A percentile compares a stretch with the other conserved stretches of the same genome.
phyloP scores from a whole-genome alignment of 2,329 filamentous ascomycete species.

The Drechslerella stenobrocha region DNA sequence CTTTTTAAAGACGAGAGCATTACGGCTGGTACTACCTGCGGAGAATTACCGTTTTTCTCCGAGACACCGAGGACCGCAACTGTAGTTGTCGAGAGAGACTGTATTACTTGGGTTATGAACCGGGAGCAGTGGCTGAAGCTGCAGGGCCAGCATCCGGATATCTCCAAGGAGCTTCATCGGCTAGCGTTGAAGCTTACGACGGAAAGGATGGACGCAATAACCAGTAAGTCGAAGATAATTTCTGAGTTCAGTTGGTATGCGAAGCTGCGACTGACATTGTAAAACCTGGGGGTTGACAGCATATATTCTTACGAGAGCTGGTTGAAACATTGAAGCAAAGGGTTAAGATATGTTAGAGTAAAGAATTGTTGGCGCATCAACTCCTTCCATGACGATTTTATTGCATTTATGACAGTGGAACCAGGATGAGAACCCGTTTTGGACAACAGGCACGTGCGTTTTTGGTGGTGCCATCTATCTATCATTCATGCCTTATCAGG shows the following conservation, averaged over 20 bases:
- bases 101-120: constrained; percentile 80
- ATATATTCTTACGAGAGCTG: constrained; percentile 52
- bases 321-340: constrained; percentile 36
- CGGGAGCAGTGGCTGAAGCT: constrained; percentile 71
- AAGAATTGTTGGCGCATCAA: too few species aligned
- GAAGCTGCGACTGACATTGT: background rate
- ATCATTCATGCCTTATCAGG: background rate
- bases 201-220: constrained; percentile 81
- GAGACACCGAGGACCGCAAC: constrained; percentile 86
- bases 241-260: background rate
- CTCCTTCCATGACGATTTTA: too few species aligned
- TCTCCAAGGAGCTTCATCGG: constrained; percentile 80
- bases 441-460: constrained; percentile 37
- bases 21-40: constrained; percentile 72
- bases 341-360: background rate
- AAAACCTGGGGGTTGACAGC: background rate
- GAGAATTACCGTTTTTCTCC: constrained; percentile 93
- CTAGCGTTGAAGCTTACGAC: constrained; percentile 91
- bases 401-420: background rate
- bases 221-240: constrained; percentile 52
- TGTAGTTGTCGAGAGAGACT: constrained; percentile 78
- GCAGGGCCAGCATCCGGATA: constrained; percentile 71
- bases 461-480: background rate
- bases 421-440: constrained; percentile 14
- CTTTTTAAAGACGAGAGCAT: constrained; percentile 49